Evolutionary conservation across 1,139 yeast species (phyloP), one percentile per base, ranked within the genome.

Genomic region (Meyerozyma smithsonii): DNA sequence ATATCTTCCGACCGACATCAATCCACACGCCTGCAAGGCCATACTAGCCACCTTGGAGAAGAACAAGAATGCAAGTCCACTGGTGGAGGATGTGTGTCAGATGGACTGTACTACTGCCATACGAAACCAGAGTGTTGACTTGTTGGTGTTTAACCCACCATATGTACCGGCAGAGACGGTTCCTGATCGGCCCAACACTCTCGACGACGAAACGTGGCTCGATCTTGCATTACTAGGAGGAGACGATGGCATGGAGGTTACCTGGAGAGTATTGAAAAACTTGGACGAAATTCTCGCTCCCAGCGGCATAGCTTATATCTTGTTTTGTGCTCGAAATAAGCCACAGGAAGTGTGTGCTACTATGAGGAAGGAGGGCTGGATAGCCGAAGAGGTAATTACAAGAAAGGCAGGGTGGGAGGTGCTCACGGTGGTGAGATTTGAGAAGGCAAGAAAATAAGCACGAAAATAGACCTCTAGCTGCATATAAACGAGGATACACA

Each of bases 361-460:
- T 5, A 81, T 88, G 83, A 44, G 51, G 20, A 36, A 42, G 1
- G 49, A 59, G 28, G 81, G 82, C 0, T 87, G 95, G 94, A 42
- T 42, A 0, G 79, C 75, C 0, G 65, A 66, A 5, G 49, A 61
- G 17, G 66, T 85, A 2, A 70, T 79, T 7, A 68, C 72, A 39
- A 69, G 96, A 41, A 86, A 85, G 52, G 96, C 97, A 0, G 97
- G 97, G 0, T 88, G 97, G 96, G 98, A 92, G 59, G 92, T 85
- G n/a, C 66, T 92, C 28, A 77, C 87, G 44, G 83, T 92, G 11
- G 72, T 81, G 55, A 69, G 74, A 45, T 81, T 83, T 42, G 41
- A 42, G 40, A 52, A 49, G 42, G 12, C n/a, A 30, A 8, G 34
- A 30, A 18, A 17, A 18, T 18, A 8, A 26, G 12, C 30, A 23